Evolutionary conservation across 2,329 filamentous ascomycete species (phyloP).

Genomic region (Ophiostoma triangulosporum): DNA sequence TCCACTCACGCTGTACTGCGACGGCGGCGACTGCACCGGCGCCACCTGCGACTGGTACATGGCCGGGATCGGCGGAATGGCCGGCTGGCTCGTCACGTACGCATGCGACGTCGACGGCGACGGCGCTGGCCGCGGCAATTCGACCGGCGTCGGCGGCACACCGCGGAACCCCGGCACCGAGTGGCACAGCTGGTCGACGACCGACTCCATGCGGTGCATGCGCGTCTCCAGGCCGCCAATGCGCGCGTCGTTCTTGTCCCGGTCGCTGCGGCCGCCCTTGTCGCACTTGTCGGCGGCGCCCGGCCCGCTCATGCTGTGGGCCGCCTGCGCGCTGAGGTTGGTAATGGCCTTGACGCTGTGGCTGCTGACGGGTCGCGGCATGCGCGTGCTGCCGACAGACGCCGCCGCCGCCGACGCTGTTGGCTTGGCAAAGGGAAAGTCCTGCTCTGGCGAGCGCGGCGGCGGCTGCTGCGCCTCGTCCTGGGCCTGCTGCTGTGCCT

Average conservation of each 20-base stretch:
- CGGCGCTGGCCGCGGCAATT: slow-evolving; percentile 16
- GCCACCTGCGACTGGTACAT: slow-evolving; percentile 19
- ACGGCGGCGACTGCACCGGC: slow-evolving; percentile 14
- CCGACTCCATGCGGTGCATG: slow-evolving; percentile 38
- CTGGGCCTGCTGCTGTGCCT: background rate
- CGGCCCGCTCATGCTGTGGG: background rate
- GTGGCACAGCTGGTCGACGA: slow-evolving; percentile 37
- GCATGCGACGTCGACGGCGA: background rate
- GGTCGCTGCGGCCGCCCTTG: slow-evolving; percentile 28
- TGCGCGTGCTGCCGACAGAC: slow-evolving; percentile 4
- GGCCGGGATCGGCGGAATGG: slow-evolving; percentile 18
- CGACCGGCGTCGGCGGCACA: slow-evolving; percentile 13
- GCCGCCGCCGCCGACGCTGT: background rate
- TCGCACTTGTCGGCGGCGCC: background rate
- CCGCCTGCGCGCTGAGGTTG: background rate
- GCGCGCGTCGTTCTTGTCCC: slow-evolving; percentile 38
- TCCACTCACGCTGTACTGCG: slow-evolving; percentile 24
- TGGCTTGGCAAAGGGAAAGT: background rate
- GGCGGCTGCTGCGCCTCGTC: background rate
- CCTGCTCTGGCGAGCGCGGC: background rate
- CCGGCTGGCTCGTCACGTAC: background rate
- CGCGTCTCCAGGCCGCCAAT: slow-evolving; percentile 37
- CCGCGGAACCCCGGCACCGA: slow-evolving; percentile 26
- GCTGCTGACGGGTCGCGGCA: background rate
- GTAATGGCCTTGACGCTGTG: background rate